Evolutionary conservation across 768 basidiomycete genomes (phyloP).

Genomic region (Macrolepiota fuliginosa): DNA sequence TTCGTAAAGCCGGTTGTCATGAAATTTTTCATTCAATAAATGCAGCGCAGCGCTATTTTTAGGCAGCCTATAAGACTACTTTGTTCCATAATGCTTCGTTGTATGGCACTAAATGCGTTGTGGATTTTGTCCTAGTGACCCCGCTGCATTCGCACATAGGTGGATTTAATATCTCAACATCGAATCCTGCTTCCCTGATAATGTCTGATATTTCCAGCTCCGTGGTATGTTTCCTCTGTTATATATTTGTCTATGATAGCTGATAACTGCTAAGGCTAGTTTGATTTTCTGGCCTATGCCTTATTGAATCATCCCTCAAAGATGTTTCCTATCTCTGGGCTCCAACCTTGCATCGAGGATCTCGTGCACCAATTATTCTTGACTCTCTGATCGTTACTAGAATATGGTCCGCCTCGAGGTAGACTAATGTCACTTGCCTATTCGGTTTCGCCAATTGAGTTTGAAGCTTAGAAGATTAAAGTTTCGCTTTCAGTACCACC

Average conservation of each 20-base stretch:
- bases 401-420: neutral
- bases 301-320: neutral
- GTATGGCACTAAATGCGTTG: neutral
- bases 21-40: neutral
- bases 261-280: neutral
- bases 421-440: neutral
- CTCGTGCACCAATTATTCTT: neutral
- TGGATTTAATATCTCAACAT: neutral
- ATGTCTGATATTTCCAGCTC: neutral
- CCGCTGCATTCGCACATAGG: neutral
- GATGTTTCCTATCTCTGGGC: neutral
- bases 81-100: neutral
- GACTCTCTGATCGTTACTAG: neutral
- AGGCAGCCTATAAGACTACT: neutral
- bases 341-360: neutral
- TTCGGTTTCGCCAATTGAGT: neutral
- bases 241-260: neutral
- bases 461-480: neutral
- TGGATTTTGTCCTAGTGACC: neutral
- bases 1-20: neutral
- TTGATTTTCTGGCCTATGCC: neutral
- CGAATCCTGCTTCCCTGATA: neutral
- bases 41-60: neutral
- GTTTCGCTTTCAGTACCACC: neutral
- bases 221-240: neutral